These are phyloP conservation scores for Penicillium sp. DNA, from an alignment of 2,329 filamentous ascomycete species.

Conservation along the genomic window DNA sequence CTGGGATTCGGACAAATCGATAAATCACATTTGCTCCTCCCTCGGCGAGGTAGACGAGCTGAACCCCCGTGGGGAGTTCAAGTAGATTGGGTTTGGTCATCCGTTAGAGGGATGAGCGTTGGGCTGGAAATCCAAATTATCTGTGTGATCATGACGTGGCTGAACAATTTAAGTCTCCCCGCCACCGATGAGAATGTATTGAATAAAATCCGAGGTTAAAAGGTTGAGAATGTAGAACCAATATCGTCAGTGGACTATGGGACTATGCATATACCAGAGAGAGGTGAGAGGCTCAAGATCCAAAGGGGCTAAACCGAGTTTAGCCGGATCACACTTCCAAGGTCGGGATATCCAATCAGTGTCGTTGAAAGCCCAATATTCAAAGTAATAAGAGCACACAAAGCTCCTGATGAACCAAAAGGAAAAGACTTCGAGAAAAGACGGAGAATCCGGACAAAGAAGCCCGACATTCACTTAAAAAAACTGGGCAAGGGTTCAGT, in stretches of 20 bases:
- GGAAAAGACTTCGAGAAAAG: neutral
- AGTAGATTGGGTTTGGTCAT: slow-evolving; percentile 36
- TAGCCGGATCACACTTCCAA: neutral
- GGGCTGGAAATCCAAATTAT: slow-evolving; percentile 9
- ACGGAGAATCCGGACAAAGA: neutral
- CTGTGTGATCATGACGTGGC: slow-evolving; percentile 10
- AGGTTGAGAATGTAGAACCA: neutral
- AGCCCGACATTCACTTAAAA: neutral
- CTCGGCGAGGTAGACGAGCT: slow-evolving; percentile 57
- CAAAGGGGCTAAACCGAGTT: slow-evolving; percentile 3
- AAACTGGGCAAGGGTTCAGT: neutral
- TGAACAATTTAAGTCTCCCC: slow-evolving; percentile 9
- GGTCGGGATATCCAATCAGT: neutral
- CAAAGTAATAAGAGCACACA: neutral
- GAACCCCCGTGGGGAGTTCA: slow-evolving; percentile 38
- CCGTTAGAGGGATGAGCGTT: slow-evolving; percentile 20
- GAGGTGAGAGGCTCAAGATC: neutral
- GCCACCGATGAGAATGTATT: neutral
- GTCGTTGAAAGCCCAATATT: no score
- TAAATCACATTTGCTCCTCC: slow-evolving; percentile 78
- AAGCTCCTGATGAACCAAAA: neutral
- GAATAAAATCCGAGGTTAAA: neutral
- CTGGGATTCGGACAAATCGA: slow-evolving; percentile 48
- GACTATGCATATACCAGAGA: slow-evolving; percentile 1
- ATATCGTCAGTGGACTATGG: neutral